Evolutionary conservation across 148 eudicot species (phyloP).

Genomic region (Rhododendron ovatum): DNA sequence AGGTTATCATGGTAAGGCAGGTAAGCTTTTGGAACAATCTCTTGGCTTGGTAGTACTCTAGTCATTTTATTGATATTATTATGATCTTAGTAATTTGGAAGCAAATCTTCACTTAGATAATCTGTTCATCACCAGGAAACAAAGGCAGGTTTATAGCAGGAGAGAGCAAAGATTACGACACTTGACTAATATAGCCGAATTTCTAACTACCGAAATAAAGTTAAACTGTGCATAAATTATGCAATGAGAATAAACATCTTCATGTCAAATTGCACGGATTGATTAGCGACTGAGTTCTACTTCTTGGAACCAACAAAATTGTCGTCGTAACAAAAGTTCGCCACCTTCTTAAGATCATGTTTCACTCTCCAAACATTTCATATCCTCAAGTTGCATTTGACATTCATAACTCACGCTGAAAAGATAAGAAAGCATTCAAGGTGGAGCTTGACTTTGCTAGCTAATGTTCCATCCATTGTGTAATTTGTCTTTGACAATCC

Average conservation of each 20-base stretch:
- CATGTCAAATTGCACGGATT: neutral
- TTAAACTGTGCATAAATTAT: neutral
- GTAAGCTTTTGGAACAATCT: neutral
- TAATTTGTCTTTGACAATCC: neutral
- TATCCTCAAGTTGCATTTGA: neutral
- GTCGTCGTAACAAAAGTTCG: neutral
- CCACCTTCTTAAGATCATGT: neutral
- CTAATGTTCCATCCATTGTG: neutral
- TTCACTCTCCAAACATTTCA: neutral
- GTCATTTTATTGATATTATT: neutral
- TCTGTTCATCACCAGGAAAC: neutral
- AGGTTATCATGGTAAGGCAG: neutral
- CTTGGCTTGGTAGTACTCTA: neutral
- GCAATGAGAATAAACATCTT: neutral
- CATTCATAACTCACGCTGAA: neutral
- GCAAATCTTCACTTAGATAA: constrained; percentile 13
- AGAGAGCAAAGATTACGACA: constrained; percentile 5
- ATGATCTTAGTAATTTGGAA: neutral
- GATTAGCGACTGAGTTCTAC: neutral
- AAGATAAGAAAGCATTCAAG: neutral
- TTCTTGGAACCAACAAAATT: neutral
- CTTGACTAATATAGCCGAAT: neutral
- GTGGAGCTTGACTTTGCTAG: neutral
- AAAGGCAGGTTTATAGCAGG: neutral
- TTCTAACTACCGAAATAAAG: neutral